Percentiles rank a stretch among this genome's conserved stretches.
Conservation (phyloP, 441 rosid genomes). For the Syzygium malaccense region DNA sequence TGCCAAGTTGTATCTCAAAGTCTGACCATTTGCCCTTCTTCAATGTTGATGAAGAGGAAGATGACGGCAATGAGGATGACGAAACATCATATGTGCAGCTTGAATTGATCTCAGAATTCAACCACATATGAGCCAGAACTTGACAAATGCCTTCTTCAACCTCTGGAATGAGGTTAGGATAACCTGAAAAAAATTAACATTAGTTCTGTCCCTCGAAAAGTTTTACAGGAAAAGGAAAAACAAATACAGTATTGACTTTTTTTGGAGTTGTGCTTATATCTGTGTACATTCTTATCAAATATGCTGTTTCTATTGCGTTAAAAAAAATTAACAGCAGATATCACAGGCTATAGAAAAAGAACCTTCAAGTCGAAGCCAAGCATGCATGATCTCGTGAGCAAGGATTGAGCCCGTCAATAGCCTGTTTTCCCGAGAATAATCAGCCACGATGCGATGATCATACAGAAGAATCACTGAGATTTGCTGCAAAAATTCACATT, state of each 20-base stretch:
- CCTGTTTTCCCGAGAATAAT: not conserved
- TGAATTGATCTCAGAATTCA: not conserved
- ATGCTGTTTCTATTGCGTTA: not conserved
- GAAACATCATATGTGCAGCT: not conserved
- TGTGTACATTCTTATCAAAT: not conserved
- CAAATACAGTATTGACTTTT: not conserved
- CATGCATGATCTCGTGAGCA: slow-evolving; percentile 10
- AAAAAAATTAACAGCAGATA: not conserved
- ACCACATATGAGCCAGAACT: slow-evolving; percentile 8
- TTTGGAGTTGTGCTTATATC: not conserved
- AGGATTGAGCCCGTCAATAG: slow-evolving; percentile 9
- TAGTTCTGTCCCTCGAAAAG: not conserved
- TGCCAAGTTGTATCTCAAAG: not conserved
- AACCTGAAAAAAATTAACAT: not conserved
- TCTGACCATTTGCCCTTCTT: slow-evolving; percentile 2
- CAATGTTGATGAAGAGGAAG: not conserved
- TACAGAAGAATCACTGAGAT: not conserved
- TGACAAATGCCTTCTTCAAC: slow-evolving; percentile 13
- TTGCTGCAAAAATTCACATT: not conserved
- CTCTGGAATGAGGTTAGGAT: not conserved
- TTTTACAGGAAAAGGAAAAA: not conserved
- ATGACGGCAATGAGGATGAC: not conserved
- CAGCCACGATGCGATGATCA: not conserved
- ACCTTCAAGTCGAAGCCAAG: not conserved
- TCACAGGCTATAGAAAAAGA: not conserved